Conservation (phyloP, 1,284 basidiomycete species). For the Ganoderma lucidum region DNA sequence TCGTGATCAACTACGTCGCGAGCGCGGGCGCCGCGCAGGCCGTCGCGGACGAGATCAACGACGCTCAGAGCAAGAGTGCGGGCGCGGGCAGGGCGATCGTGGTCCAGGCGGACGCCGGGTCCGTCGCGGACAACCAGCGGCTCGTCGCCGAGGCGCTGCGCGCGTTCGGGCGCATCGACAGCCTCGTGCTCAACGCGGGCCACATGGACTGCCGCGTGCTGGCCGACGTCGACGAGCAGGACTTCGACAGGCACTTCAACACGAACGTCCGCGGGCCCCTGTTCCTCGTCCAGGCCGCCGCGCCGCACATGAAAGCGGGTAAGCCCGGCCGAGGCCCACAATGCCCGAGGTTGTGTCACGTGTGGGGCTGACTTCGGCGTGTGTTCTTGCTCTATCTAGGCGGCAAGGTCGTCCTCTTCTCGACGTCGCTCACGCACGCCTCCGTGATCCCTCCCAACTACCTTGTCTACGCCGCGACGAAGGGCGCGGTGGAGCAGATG, state of each 20-base stretch:
- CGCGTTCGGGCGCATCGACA: constrained; percentile 59
- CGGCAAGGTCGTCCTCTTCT: constrained; percentile 63
- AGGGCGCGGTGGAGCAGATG: constrained; percentile 66
- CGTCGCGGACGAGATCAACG: constrained; percentile 53
- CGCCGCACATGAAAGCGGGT: constrained; percentile 53
- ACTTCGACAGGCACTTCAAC: constrained; percentile 57
- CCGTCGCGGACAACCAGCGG: constrained; percentile 49
- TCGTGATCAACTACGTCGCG: constrained; percentile 60
- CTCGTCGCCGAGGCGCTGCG: constrained; percentile 56
- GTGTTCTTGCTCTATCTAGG: constrained; percentile 39
- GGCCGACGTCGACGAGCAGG: constrained; percentile 55
- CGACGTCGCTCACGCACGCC: constrained; percentile 54
- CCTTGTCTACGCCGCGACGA: constrained; percentile 60
- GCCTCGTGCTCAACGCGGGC: constrained; percentile 63
- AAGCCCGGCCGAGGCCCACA: constrained; percentile 28
- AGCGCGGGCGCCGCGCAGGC: constrained; percentile 52
- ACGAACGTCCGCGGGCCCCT: constrained; percentile 66
- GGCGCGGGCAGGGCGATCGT: constrained; percentile 53
- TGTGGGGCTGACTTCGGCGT: neutral
- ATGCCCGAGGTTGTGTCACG: neutral
- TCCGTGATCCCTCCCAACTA: constrained; percentile 55
- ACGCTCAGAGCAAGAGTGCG: constrained; percentile 40
- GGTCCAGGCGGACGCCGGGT: constrained; percentile 60
- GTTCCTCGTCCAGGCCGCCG: constrained; percentile 59
- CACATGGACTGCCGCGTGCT: constrained; percentile 57